Percentiles rank a stretch among this genome's conserved stretches.
Conservation (phyloP, 179 eudicot species). For the Monotropa hypopitys region DNA sequence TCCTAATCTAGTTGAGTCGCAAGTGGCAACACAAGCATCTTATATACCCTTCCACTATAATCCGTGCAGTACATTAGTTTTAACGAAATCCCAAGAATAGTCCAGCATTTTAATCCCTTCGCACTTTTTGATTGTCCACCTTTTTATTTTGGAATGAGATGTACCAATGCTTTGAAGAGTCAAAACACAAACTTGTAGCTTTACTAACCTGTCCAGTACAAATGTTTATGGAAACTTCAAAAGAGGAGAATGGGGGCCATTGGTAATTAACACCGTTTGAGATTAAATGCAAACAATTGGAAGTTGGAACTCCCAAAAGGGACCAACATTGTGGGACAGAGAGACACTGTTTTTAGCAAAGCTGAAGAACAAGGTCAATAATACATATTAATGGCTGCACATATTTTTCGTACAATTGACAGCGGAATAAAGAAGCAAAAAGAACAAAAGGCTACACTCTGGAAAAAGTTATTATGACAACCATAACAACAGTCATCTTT, state of each 20-base stretch:
- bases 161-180: background rate
- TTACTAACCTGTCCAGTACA: background rate
- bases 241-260: background rate
- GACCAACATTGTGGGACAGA: background rate
- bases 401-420: background rate
- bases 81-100: background rate
- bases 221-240: background rate
- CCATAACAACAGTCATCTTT: background rate
- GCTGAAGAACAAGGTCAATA: background rate
- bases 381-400: background rate
- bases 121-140: background rate
- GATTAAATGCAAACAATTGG: background rate
- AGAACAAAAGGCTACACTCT: too few species aligned
- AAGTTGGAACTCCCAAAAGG: background rate
- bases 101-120: background rate
- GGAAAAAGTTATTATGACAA: background rate
- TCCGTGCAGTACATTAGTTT: background rate
- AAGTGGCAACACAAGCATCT: background rate
- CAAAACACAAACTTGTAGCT: background rate
- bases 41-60: background rate
- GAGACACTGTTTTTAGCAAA: background rate
- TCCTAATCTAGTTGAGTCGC: background rate
- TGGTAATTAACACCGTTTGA: background rate
- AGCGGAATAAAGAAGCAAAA: background rate
- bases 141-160: background rate